These are phyloP conservation scores for Globisporangium perplexum DNA, from an alignment of 352 stramenopile genomes.

Conservation along the genomic window DNA sequence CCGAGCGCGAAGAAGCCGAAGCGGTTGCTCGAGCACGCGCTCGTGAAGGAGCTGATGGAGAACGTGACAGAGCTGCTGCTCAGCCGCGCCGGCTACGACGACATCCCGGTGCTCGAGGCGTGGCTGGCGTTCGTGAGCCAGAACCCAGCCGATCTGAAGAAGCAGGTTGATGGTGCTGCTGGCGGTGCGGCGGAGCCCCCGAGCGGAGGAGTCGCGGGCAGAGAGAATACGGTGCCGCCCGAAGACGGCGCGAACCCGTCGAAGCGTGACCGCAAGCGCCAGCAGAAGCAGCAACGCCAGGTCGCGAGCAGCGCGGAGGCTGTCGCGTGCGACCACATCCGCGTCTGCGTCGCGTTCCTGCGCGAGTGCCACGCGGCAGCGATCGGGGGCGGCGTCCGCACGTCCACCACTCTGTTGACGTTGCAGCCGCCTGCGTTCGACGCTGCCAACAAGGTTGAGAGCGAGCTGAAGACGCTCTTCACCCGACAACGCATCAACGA, in stretches of 20 bases:
- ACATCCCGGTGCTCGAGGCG: conserved; percentile 28
- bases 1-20: conserved; percentile 10
- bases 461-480: conserved; percentile 36
- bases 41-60: conserved; percentile 54
- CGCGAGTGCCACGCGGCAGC: conserved; percentile 12
- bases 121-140: conserved; percentile 36
- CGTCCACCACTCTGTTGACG: too few species aligned
- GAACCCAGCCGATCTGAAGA: background rate
- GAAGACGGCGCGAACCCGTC: background rate
- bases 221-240: background rate
- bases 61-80: conserved; percentile 63
- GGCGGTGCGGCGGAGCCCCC: background rate
- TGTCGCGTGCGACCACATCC: conserved; percentile 31
- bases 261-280: conserved; percentile 19
- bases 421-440: background rate
- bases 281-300: conserved; percentile 13
- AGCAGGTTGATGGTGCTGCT: conserved; percentile 11
- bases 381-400: background rate
- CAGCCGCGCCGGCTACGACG: conserved; percentile 26
- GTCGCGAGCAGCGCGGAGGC: background rate
- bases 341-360: conserved; percentile 50
- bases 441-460: conserved; percentile 6
- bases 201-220: background rate
- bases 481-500: conserved; percentile 35
- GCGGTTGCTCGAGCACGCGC: conserved; percentile 28